These are phyloP conservation scores for Dactylis glomerata DNA, from an alignment of 176 grass and related monocot genomes.

Conservation along the genomic window DNA sequence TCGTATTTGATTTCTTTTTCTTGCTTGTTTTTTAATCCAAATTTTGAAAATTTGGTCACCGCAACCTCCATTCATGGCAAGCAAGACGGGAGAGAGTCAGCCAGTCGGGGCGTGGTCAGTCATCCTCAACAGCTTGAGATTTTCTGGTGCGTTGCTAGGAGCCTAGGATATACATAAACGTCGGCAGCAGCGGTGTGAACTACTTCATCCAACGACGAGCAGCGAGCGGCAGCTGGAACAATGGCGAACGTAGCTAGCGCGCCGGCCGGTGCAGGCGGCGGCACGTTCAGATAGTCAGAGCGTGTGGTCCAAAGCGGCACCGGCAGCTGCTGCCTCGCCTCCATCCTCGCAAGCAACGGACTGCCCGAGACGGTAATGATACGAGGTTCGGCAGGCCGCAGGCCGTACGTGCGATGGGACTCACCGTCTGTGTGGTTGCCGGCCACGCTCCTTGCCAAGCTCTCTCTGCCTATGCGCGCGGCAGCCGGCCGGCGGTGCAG, in stretches of 20 bases:
- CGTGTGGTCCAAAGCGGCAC: not conserved
- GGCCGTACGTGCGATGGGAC: not conserved
- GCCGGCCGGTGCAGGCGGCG: not conserved
- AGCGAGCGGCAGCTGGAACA: not conserved
- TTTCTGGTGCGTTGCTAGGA: too few species aligned
- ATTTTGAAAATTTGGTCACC: too few species aligned
- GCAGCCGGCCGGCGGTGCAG: not conserved
- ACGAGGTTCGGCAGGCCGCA: conserved; percentile 15
- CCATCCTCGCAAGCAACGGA: not conserved
- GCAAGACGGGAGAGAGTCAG: too few species aligned
- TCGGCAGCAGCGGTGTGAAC: not conserved
- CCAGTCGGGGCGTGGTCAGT: not conserved
- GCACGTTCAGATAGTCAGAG: not conserved
- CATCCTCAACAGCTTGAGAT: not conserved
- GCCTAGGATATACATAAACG: too few species aligned
- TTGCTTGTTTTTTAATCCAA: not conserved
- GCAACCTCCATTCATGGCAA: too few species aligned
- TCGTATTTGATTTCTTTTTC: not conserved
- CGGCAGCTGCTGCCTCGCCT: not conserved
- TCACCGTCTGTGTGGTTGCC: not conserved
- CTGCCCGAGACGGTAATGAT: not conserved
- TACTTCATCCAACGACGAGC: not conserved
- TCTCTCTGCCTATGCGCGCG: not conserved
- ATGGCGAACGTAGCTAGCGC: not conserved
- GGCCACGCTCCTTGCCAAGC: not conserved